These are phyloP conservation scores for Plasmodium fragile DNA, from an alignment of 169 alveolate genomes.

Conservation along the genomic window DNA sequence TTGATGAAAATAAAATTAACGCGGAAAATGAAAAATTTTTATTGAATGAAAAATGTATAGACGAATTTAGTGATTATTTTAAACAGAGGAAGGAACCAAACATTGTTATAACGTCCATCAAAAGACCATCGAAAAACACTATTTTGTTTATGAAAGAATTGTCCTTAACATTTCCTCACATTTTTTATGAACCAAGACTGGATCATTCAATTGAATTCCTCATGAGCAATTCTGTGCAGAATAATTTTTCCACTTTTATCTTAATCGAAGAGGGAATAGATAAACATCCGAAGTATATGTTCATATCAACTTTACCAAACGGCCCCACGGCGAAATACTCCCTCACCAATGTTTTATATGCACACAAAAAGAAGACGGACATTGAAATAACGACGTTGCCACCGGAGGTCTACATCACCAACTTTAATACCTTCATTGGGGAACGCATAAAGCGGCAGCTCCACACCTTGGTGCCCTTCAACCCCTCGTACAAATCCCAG, in stretches of 20 bases:
- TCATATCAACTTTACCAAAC: constrained; percentile 92
- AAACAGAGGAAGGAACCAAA: constrained; percentile 91
- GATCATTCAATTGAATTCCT: constrained; percentile 82
- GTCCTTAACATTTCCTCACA: constrained; percentile 91
- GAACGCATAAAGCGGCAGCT: constrained; percentile 97
- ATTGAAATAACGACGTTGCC: constrained; percentile 92
- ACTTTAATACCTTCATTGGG: constrained; percentile 97
- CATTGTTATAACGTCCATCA: constrained; percentile 92
- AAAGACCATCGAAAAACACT: constrained; percentile 89
- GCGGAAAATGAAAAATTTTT: constrained; percentile 48
- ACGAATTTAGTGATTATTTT: constrained; percentile 93
- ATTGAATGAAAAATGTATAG: constrained; percentile 79
- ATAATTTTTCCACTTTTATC: constrained; percentile 91
- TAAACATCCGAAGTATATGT: constrained; percentile 91
- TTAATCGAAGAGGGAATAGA: constrained; percentile 91
- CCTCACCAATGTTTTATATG: constrained; percentile 88
- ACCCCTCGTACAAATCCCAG: constrained; percentile 97
- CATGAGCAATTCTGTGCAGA: constrained; percentile 89
- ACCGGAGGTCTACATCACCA: constrained; percentile 97
- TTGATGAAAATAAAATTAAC: constrained; percentile 62
- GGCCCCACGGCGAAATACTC: constrained; percentile 96
- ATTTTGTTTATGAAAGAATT: constrained; percentile 92
- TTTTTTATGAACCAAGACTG: constrained; percentile 92
- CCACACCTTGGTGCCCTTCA: constrained; percentile 96
- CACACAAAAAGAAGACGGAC: constrained; percentile 90